These are phyloP conservation scores for Balakata baccata DNA, from an alignment of 345 rosid genomes.

Conservation along the genomic window DNA sequence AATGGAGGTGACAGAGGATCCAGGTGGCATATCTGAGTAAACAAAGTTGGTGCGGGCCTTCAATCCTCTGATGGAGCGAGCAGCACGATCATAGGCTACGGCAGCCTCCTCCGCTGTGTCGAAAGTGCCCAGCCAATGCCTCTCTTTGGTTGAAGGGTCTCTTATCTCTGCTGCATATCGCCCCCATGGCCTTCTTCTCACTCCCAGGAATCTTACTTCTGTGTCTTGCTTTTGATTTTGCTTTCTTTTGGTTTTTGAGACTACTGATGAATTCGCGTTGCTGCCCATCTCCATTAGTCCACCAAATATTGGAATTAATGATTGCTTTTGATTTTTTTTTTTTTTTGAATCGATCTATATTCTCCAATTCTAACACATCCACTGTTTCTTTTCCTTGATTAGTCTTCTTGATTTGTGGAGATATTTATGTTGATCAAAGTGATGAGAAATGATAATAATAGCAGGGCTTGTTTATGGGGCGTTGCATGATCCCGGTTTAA, in stretches of 20 bases:
- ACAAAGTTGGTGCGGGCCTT: slow-evolving; percentile 89
- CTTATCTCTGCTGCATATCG: slow-evolving; percentile 93
- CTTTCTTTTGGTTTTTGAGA: slow-evolving; percentile 58
- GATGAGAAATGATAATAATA: slow-evolving; percentile 8
- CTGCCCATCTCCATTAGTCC: no score
- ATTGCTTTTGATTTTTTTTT: no score
- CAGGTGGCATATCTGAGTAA: slow-evolving; percentile 79
- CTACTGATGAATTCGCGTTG: not conserved
- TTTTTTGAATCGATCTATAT: no score
- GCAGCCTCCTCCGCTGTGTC: slow-evolving; percentile 94
- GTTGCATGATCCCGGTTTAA: slow-evolving; percentile 32
- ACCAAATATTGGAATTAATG: no score
- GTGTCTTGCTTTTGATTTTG: slow-evolving; percentile 25
- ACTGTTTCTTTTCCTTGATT: no score
- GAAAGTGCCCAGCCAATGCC: slow-evolving; percentile 53
- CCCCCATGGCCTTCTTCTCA: slow-evolving; percentile 94
- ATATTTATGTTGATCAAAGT: no score
- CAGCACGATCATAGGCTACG: slow-evolving; percentile 84
- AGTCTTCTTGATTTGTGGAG: no score
- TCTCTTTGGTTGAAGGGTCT: slow-evolving; percentile 87
- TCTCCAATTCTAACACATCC: no score
- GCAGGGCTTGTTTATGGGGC: slow-evolving; percentile 14
- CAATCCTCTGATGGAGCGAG: slow-evolving; percentile 81
- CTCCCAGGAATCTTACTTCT: slow-evolving; percentile 71
- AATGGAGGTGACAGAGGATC: slow-evolving; percentile 81